phyloP scores from a whole-genome alignment of 2,329 filamentous ascomycete species.

The Stachybotrys chartarum region DNA sequence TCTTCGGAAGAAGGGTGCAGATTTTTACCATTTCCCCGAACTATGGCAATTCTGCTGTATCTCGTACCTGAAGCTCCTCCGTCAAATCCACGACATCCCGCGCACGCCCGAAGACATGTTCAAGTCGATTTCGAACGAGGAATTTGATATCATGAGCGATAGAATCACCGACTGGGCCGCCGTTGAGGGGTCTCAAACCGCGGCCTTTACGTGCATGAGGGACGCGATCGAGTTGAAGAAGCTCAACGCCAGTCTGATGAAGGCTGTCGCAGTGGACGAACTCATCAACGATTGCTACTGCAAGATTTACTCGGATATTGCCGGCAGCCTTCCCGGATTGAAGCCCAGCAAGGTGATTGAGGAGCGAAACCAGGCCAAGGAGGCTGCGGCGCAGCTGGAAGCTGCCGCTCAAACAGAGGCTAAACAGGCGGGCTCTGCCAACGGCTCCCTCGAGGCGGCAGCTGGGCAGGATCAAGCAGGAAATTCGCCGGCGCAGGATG shows the following conservation, averaged over 20 bases:
- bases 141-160: slow-evolving; percentile 50
- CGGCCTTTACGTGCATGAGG: slow-evolving; percentile 46
- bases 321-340: slow-evolving; percentile 48
- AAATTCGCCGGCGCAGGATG: slow-evolving; percentile 26
- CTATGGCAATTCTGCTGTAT: slow-evolving; percentile 51
- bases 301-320: slow-evolving; percentile 62
- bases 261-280: slow-evolving; percentile 79
- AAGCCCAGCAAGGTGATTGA: slow-evolving; percentile 39
- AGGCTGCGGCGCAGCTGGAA: slow-evolving; percentile 30
- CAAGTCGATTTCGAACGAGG: slow-evolving; percentile 44
- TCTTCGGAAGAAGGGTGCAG: slow-evolving; percentile 73
- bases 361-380: slow-evolving; percentile 35
- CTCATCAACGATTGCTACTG: slow-evolving; percentile 89
- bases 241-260: slow-evolving; percentile 83
- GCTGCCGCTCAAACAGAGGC: slow-evolving; percentile 21
- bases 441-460: slow-evolving; percentile 19
- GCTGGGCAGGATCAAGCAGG: slow-evolving; percentile 31
- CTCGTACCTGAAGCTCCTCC: slow-evolving; percentile 46
- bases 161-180: slow-evolving; percentile 49
- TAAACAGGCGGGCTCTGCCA: slow-evolving; percentile 18
- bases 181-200: slow-evolving; percentile 25
- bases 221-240: slow-evolving; percentile 55
- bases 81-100: slow-evolving; percentile 38
- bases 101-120: slow-evolving; percentile 44
- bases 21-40: slow-evolving; percentile 59